Conservation (phyloP, 768 basidiomycete species). For the Chalciporus sphaerocephalus region DNA sequence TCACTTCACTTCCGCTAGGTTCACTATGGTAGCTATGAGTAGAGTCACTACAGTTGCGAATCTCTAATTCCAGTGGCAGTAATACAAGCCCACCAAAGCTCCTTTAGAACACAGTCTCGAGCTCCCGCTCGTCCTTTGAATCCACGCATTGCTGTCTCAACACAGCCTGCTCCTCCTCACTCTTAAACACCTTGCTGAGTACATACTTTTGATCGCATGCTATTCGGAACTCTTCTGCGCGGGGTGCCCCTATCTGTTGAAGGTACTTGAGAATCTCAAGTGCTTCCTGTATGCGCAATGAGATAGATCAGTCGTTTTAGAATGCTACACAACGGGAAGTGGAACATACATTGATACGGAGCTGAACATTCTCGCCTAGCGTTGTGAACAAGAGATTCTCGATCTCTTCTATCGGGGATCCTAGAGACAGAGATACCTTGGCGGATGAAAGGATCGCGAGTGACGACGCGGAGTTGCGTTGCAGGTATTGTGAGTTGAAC, state of each 20-base stretch:
- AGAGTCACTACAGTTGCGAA: no score
- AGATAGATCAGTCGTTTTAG: background rate
- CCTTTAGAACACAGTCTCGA: slow-evolving; percentile 24
- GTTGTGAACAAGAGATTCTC: slow-evolving; percentile 54
- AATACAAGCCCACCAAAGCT: background rate
- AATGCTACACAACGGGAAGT: background rate
- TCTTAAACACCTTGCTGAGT: slow-evolving; percentile 66
- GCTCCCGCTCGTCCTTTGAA: slow-evolving; percentile 18
- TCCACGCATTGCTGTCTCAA: slow-evolving; percentile 31
- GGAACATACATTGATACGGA: slow-evolving; percentile 49
- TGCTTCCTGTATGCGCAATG: slow-evolving; percentile 50
- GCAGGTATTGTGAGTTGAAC: slow-evolving; percentile 74
- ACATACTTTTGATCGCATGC: slow-evolving; percentile 51
- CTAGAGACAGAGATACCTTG: slow-evolving; percentile 46
- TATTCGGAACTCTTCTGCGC: slow-evolving; percentile 57
- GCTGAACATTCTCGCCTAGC: slow-evolving; percentile 38
- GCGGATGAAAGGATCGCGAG: slow-evolving; percentile 61
- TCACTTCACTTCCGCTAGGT: slow-evolving; percentile 31
- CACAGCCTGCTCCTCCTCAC: slow-evolving; percentile 43
- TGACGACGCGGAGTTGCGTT: slow-evolving; percentile 50
- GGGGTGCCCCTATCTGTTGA: slow-evolving; percentile 43
- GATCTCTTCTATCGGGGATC: slow-evolving; percentile 51
- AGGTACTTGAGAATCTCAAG: slow-evolving; percentile 48
- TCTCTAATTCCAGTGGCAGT: no score
- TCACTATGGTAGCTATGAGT: no score